Percentiles rank a stretch among this genome's conserved stretches.
phyloP scores from a whole-genome alignment of 345 rosid species.

The Punica granatum region DNA sequence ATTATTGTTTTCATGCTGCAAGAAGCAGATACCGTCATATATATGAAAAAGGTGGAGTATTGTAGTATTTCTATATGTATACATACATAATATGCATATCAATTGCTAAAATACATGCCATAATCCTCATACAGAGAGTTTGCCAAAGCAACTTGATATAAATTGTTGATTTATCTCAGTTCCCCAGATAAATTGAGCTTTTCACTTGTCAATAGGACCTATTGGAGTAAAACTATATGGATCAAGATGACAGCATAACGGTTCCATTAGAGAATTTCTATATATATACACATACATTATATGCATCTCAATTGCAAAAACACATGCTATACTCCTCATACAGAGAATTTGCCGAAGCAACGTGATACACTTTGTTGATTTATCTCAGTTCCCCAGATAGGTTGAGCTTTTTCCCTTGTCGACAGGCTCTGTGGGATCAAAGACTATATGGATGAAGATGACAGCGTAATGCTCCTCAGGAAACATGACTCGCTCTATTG shows the following conservation, averaged over 20 bases:
- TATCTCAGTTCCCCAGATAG: neutral
- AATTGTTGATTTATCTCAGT: neutral
- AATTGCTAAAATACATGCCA: neutral
- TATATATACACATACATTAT: neutral
- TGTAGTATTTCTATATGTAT: too few relatives aligned
- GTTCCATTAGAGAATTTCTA: too few relatives aligned
- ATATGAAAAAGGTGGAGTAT: too few relatives aligned
- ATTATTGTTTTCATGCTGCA: constrained; percentile 60
- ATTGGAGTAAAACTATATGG: neutral
- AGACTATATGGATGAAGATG: neutral
- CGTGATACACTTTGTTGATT: neutral
- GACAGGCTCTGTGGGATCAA: neutral
- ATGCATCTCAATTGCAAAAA: neutral
- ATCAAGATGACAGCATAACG: neutral
- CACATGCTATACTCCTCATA: neutral
- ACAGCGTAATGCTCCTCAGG: neutral
- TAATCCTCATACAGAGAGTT: neutral
- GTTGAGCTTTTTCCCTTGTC: neutral
- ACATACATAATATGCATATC: neutral
- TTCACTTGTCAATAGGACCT: neutral
- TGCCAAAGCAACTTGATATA: neutral
- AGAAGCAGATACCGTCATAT: constrained; percentile 7
- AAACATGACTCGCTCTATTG: neutral
- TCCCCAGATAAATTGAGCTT: neutral
- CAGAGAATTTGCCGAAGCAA: neutral